These are phyloP conservation scores for Blastosporella zonata DNA, from an alignment of 1,284 basidiomycete species.

Conservation along the genomic window DNA sequence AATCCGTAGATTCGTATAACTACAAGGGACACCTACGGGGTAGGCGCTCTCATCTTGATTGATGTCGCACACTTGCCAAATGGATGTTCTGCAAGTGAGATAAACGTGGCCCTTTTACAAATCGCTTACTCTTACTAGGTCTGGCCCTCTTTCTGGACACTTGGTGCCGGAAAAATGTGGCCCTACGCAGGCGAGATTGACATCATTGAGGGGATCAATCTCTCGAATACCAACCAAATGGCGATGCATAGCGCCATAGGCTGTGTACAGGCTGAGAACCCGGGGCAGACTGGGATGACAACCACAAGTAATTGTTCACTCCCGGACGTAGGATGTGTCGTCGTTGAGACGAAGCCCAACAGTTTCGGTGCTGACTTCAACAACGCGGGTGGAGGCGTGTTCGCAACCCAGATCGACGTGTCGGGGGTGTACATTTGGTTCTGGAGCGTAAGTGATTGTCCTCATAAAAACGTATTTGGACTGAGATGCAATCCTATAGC, in stretches of 20 bases:
- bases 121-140: constrained; percentile 28
- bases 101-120: constrained; percentile 11
- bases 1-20: constrained; percentile 48
- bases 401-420: constrained; percentile 64
- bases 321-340: constrained; percentile 61
- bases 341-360: constrained; percentile 53
- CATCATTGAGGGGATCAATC: constrained; percentile 56
- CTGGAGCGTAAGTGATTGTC: constrained; percentile 57
- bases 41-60: constrained; percentile 54
- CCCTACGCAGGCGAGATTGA: constrained; percentile 50
- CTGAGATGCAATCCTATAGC: constrained; percentile 3
- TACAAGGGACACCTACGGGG: constrained; percentile 45
- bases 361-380: constrained; percentile 63
- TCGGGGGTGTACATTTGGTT: constrained; percentile 73
- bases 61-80: constrained; percentile 58
- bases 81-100: constrained; percentile 57
- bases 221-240: constrained; percentile 53
- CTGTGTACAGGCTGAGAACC: constrained; percentile 34
- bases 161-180: constrained; percentile 37
- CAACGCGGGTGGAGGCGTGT: constrained; percentile 69
- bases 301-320: constrained; percentile 45
- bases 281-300: constrained; percentile 33
- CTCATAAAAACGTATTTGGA: not conserved
- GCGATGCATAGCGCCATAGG: constrained; percentile 52
- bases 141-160: constrained; percentile 53